A percentile compares a stretch with the other conserved stretches of the same genome.
Evolutionary conservation across 2,329 filamentous ascomycete genomes (phyloP).

Genomic region (Eutypa lata): DNA sequence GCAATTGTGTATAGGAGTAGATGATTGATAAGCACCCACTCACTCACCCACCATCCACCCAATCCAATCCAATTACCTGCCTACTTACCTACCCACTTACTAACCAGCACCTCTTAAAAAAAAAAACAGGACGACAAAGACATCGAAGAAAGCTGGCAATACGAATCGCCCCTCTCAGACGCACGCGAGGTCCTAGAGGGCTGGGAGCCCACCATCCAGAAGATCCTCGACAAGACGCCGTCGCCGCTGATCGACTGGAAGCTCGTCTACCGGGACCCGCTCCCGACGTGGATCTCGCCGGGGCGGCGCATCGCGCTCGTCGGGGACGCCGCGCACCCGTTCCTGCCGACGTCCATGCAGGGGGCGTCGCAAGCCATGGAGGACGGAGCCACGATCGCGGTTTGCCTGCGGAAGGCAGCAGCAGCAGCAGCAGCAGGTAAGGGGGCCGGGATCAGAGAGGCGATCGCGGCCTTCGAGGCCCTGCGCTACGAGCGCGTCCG

Average conservation of each 20-base stretch:
- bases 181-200: slow-evolving; percentile 28
- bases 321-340: slow-evolving; percentile 39
- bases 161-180: slow-evolving; percentile 19
- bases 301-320: slow-evolving; percentile 32
- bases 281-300: slow-evolving; percentile 40
- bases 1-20: too few species aligned
- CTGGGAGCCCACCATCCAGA: slow-evolving; percentile 33
- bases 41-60: too few species aligned
- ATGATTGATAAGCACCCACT: too few species aligned
- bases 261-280: slow-evolving; percentile 34
- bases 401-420: slow-evolving; percentile 34
- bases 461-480: slow-evolving; percentile 41
- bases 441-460: slow-evolving; percentile 34
- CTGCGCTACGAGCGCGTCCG: slow-evolving; percentile 46
- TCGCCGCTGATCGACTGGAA: slow-evolving; percentile 16
- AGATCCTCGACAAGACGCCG: slow-evolving; percentile 36
- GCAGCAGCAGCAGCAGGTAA: neutral
- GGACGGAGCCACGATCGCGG: slow-evolving; percentile 22
- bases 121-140: slow-evolving; percentile 21
- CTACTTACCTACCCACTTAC: neutral
- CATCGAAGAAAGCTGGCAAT: slow-evolving; percentile 24
- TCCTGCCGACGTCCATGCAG: slow-evolving; percentile 45
- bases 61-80: too few species aligned
- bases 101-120: neutral
- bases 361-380: slow-evolving; percentile 46